A percentile compares a stretch with the other conserved stretches of the same genome.
phyloP scores from a whole-genome alignment of 1,284 basidiomycete genomes.

The Hemileia vastatrix region DNA sequence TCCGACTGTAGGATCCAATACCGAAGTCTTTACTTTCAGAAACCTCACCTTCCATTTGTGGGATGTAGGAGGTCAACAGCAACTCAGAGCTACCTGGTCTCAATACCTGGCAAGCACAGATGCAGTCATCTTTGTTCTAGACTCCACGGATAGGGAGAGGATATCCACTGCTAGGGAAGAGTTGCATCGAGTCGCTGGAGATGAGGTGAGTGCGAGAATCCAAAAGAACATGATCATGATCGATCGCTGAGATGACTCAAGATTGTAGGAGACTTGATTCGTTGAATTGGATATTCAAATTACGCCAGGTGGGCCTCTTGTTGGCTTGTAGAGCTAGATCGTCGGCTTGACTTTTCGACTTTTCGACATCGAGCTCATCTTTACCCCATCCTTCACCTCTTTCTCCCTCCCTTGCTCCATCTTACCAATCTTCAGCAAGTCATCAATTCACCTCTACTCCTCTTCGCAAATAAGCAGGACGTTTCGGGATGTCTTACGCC shows the following conservation, averaged over 20 bases:
- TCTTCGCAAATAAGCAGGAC: slow-evolving; percentile 43
- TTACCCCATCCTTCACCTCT: not conserved
- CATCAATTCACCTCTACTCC: slow-evolving; percentile 33
- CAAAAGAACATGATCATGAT: not conserved
- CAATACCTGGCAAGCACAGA: slow-evolving; percentile 40
- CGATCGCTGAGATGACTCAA: too few species aligned
- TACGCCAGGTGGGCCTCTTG: too few species aligned
- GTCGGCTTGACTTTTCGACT: too few species aligned
- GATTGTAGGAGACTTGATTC: too few species aligned
- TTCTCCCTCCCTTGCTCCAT: not conserved
- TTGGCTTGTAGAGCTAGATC: too few species aligned
- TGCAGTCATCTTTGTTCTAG: slow-evolving; percentile 44
- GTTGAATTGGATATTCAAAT: too few species aligned
- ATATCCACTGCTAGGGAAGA: slow-evolving; percentile 41
- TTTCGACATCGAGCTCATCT: not conserved
- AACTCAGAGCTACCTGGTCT: slow-evolving; percentile 41
- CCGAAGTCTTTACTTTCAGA: slow-evolving; percentile 40
- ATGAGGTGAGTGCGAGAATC: slow-evolving; percentile 39
- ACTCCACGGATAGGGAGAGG: slow-evolving; percentile 44
- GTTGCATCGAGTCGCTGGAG: slow-evolving; percentile 41
- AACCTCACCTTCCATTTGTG: slow-evolving; percentile 44
- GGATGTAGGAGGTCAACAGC: slow-evolving; percentile 45
- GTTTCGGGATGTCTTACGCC: slow-evolving; percentile 35
- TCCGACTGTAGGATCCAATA: slow-evolving; percentile 45
- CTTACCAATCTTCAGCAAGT: slow-evolving; percentile 24